phyloP scores from a whole-genome alignment of 139 green algal genomes.

The Nannochloris sp. region DNA sequence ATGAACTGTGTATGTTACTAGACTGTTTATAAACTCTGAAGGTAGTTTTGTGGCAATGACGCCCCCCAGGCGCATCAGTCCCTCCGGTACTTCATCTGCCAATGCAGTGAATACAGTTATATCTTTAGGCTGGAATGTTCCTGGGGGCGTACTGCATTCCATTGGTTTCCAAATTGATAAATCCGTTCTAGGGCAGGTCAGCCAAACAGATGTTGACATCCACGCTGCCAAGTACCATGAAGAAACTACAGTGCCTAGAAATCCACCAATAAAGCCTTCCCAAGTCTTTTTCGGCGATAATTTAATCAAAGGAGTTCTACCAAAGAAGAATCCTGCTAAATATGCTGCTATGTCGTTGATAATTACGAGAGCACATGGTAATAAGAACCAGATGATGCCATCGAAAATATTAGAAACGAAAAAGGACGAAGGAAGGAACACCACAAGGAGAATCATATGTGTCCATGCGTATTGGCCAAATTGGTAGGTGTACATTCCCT shows the following conservation, averaged over 20 bases:
- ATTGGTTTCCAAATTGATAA: slow-evolving; percentile 55
- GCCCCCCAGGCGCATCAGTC: not conserved
- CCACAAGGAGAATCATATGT: slow-evolving; percentile 94
- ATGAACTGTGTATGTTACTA: slow-evolving; percentile 1
- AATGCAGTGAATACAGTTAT: not conserved
- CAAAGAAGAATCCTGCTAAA: slow-evolving; percentile 86
- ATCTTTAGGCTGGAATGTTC: slow-evolving; percentile 59
- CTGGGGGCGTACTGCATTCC: slow-evolving; percentile 35
- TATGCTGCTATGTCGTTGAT: slow-evolving; percentile 97
- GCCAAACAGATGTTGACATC: slow-evolving; percentile 70
- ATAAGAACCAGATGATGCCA: slow-evolving; percentile 95
- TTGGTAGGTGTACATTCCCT: slow-evolving; percentile 85
- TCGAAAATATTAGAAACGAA: slow-evolving; percentile 86
- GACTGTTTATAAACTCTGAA: not conserved
- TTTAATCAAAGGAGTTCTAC: slow-evolving; percentile 92
- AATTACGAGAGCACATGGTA: slow-evolving; percentile 89
- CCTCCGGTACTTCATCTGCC: not conserved
- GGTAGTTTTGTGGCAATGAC: slow-evolving; percentile 8
- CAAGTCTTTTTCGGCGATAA: slow-evolving; percentile 99
- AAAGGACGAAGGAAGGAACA: slow-evolving; percentile 84
- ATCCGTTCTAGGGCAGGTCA: slow-evolving; percentile 80
- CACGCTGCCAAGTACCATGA: slow-evolving; percentile 65
- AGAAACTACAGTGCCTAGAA: slow-evolving; percentile 66
- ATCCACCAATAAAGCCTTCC: slow-evolving; percentile 95
- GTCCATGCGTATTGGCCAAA: slow-evolving; percentile 98